phyloP scores from a whole-genome alignment of 2,329 filamentous ascomycete genomes.

The Claviceps arundinis region DNA sequence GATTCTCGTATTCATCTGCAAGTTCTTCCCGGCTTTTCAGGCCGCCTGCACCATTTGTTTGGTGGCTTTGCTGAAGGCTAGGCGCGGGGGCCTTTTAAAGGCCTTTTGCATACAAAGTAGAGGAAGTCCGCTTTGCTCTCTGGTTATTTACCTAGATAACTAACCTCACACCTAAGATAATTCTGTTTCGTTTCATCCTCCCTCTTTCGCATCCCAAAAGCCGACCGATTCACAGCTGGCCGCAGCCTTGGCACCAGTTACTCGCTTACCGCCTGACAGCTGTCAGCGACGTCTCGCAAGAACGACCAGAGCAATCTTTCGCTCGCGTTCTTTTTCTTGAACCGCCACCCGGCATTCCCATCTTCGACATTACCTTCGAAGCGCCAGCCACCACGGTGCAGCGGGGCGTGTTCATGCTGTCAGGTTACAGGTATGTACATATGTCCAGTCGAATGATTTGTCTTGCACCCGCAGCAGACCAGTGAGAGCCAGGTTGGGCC shows the following conservation, averaged over 20 bases:
- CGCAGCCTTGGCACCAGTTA: neutral
- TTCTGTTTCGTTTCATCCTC: too few relatives aligned
- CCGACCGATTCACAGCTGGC: neutral
- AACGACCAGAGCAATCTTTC: too few relatives aligned
- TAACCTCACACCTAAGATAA: too few relatives aligned
- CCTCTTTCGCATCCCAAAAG: too few relatives aligned
- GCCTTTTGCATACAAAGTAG: too few relatives aligned
- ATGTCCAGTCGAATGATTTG: neutral
- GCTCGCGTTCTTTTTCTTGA: neutral
- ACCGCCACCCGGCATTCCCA: neutral
- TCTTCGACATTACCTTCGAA: neutral
- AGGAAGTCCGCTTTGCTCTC: too few relatives aligned
- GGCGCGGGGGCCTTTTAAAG: too few relatives aligned
- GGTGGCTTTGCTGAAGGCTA: too few relatives aligned
- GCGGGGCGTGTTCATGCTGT: neutral
- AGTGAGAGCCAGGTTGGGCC: neutral
- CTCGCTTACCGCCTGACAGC: slow-evolving; percentile 1
- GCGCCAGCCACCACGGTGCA: slow-evolving; percentile 1
- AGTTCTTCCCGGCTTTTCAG: too few relatives aligned
- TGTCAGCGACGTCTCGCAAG: neutral
- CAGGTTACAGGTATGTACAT: neutral
- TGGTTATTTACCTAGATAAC: too few relatives aligned
- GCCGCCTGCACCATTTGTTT: too few relatives aligned
- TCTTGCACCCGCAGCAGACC: neutral
- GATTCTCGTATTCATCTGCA: too few relatives aligned